Evolutionary conservation across 805 yeast genomes (phyloP).

Genomic region (Henningerozyma blattae): DNA sequence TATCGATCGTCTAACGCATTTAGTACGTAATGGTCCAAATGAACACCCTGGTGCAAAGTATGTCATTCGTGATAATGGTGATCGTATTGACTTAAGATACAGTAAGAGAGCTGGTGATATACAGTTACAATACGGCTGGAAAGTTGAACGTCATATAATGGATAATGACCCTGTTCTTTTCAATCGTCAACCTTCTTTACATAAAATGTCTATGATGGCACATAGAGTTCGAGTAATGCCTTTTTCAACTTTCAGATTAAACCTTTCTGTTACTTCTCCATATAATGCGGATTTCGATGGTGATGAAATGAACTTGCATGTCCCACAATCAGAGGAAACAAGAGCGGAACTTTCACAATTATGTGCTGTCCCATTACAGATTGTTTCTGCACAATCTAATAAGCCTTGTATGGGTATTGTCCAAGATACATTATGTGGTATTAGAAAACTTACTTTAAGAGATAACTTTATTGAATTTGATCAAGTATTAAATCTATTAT

Average conservation of each 20-base stretch:
- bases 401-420: conserved; percentile 99
- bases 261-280: conserved; percentile 96
- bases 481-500: conserved; percentile 90
- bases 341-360: conserved; percentile 91
- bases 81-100: conserved; percentile 92
- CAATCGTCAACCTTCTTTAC: conserved; percentile 98
- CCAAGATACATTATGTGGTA: conserved; percentile 96
- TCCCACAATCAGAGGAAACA: conserved; percentile 96
- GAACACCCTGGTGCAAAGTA: conserved; percentile 99
- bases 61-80: conserved; percentile 96
- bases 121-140: conserved; percentile 97
- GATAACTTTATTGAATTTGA: conserved; percentile 83
- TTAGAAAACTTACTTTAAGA: conserved; percentile 87
- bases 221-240: conserved; percentile 99
- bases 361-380: conserved; percentile 95
- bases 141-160: conserved; percentile 95
- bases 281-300: conserved; percentile 99
- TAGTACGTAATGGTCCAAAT: conserved; percentile 95
- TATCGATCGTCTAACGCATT: conserved; percentile 83
- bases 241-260: conserved; percentile 91
- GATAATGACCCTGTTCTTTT: conserved; percentile 96
- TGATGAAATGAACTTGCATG: conserved; percentile 99
- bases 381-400: conserved; percentile 96
- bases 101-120: conserved; percentile 98
- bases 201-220: conserved; percentile 99